Percentiles rank a stretch among this genome's conserved stretches.
These are phyloP conservation scores for Phaseolus coccineus DNA, from an alignment of 331 rosid species.

Conservation along the genomic window DNA sequence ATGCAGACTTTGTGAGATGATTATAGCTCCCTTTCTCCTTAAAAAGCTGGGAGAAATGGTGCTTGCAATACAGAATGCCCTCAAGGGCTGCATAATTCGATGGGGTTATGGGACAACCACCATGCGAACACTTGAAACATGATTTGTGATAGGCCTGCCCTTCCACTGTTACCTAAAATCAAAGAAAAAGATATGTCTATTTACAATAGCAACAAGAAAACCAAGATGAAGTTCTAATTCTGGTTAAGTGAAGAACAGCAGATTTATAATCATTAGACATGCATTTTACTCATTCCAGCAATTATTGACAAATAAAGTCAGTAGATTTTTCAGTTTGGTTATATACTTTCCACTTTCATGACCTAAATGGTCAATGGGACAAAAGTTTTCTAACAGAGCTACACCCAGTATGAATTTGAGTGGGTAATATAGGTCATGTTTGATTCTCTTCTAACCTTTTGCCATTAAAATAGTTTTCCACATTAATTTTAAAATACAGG, in stretches of 20 bases:
- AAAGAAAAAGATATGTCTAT: conserved; percentile 13
- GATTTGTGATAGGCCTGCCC: conserved; percentile 93
- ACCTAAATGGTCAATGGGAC: neutral
- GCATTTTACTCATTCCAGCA: conserved; percentile 5
- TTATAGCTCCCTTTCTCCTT: conserved; percentile 97
- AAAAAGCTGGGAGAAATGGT: conserved; percentile 97
- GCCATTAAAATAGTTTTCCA: neutral
- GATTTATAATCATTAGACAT: conserved; percentile 11
- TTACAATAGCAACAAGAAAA: conserved; percentile 19
- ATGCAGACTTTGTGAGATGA: conserved; percentile 92
- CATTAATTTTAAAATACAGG: no score
- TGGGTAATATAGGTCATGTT: neutral
- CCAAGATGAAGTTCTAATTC: conserved; percentile 8
- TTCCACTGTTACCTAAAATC: conserved; percentile 89
- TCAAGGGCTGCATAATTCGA: conserved; percentile 97
- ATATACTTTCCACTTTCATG: conserved; percentile 6
- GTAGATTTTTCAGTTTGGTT: conserved; percentile 22
- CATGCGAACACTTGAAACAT: conserved; percentile 97
- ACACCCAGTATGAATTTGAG: neutral
- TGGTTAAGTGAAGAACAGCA: conserved; percentile 15
- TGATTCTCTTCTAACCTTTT: neutral
- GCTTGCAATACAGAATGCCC: conserved; percentile 96
- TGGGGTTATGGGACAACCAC: conserved; percentile 92
- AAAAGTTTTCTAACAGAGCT: conserved; percentile 9
- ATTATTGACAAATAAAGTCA: conserved; percentile 11